Base-by-base conservation (phyloP, 495 filamentous ascomycete genomes). In the Annulohypoxylon stygium region DNA sequence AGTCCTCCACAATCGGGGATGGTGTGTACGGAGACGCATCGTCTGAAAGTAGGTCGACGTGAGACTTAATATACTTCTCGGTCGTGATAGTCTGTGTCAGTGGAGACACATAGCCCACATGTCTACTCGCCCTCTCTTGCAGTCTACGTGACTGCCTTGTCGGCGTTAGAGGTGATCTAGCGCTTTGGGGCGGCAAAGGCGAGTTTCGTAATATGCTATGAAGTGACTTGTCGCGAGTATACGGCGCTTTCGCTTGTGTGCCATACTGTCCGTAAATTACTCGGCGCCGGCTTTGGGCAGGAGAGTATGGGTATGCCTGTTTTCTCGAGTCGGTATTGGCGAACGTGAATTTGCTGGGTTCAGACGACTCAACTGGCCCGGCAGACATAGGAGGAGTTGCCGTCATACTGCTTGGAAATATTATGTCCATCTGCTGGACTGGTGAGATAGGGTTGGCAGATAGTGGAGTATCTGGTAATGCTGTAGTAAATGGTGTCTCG, bases 131-230 rank as follows among this genome's bases (percentile, higher is more conserved):
- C 57, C 81, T 84, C 67, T 87, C 83, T 54, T 86, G 84, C 10
- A 87, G 74, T 33, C 86, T 82, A 20, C 79, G 67, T 12, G 87
- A 87, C 37, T 83, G 81, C 37, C 86, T 80, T 54, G 78, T 79
- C 11, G 83, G 83, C 0, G 87, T 86, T 11, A 76, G 76, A 10
- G 86, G 86, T 34, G 85, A 83, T 43, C 65, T 73, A 5, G 82
- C 78, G 64, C 65, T 84, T 11, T 79, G 76, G 37, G 81, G 88
- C 69, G 86, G 87, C 10, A 90, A 77, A 1, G 91, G 91, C 8
- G 91, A 93, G 83, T 94, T 94, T 76, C 91, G 90, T 34, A 94
- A 84, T 78, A 94, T 94, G 79, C 90, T 92, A 69, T 87, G 89
- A 6, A 93, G 84, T 6, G 86, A 86, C 16, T 89, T 84, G 2